Evolutionary conservation across 1,284 basidiomycete genomes (phyloP), one percentile per base, ranked within the genome.

Genomic region (Phaffia rhodozyma): DNA sequence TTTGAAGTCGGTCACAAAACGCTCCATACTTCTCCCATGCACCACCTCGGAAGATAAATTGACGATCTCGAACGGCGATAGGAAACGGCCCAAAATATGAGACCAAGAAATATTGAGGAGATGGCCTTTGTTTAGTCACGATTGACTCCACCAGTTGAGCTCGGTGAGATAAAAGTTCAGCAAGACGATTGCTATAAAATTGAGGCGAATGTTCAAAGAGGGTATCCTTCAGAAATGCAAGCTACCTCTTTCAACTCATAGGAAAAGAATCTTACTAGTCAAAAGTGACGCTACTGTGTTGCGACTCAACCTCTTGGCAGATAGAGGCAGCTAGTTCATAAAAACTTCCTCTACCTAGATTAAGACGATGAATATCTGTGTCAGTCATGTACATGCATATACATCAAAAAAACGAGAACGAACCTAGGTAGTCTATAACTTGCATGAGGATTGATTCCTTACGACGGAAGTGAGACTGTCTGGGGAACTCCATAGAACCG

Each of bases 321-420:
- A 97, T 87, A 66, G 91, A 88, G 60, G 96, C 84, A 1, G 91
- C 92, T 62, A 84, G 87, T 75, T 98, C 94, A 84, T 91, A 97
- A 4, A 94, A 92, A 72, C 94, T 91, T 1, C 93, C 94, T 75
- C 91, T 90, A 61, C 89, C 89, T 90, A 68, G 47, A 58, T 65
- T 5, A 23, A 23, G 47, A 25, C 16, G 55, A 30, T 51, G 6
- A 9, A 47, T 6, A 38, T 67, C 32, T 48, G 25, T 11, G 23
- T 49, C 23, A 27, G 7, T 29, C 13, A 25, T 48, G 25, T 9
- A 29, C 5, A 9, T 7, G 1, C 27, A 43, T 20, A 18, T 13
- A 30, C 21, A 6, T n/a, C n/a, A 47, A 29, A 23, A 25, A 67
- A 7, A 38, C 55, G 32, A 50, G 7, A 62, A 61, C 76, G 68